Conservation (phyloP, 805 yeast genomes). For the Schizosaccharomyces japonicus region DNA sequence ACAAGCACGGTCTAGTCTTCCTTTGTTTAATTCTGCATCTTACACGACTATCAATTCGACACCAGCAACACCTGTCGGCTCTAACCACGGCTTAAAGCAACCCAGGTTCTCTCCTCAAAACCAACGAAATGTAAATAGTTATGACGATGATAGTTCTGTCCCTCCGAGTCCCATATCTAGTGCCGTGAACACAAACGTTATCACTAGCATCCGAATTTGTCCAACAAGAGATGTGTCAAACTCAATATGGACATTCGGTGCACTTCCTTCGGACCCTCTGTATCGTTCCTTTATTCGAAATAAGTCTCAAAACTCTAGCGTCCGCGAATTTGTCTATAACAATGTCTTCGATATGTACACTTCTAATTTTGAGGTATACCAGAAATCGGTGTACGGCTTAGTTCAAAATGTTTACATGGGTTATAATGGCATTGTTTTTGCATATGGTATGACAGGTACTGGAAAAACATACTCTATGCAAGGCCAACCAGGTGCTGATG, state of each 20-base stretch:
- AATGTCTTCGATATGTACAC: background rate
- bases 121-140: too few relatives aligned
- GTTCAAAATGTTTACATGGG: conserved; percentile 4
- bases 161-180: too few relatives aligned
- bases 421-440: conserved; percentile 61
- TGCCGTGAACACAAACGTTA: too few relatives aligned
- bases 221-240: background rate
- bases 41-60: too few relatives aligned
- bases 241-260: background rate
- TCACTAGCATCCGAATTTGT: background rate
- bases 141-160: too few relatives aligned
- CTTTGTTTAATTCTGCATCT: too few relatives aligned
- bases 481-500: conserved; percentile 38
- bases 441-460: conserved; percentile 86
- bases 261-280: background rate
- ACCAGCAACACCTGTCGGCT: too few relatives aligned
- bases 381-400: background rate
- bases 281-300: background rate
- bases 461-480: conserved; percentile 80
- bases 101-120: too few relatives aligned
- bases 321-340: background rate
- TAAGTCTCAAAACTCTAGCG: background rate
- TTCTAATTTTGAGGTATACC: background rate
- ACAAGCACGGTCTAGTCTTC: too few relatives aligned
- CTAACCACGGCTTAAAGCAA: too few relatives aligned